Conservation (phyloP, 2,329 filamentous ascomycete genomes). For the Cladosporium cucumerinum region DNA sequence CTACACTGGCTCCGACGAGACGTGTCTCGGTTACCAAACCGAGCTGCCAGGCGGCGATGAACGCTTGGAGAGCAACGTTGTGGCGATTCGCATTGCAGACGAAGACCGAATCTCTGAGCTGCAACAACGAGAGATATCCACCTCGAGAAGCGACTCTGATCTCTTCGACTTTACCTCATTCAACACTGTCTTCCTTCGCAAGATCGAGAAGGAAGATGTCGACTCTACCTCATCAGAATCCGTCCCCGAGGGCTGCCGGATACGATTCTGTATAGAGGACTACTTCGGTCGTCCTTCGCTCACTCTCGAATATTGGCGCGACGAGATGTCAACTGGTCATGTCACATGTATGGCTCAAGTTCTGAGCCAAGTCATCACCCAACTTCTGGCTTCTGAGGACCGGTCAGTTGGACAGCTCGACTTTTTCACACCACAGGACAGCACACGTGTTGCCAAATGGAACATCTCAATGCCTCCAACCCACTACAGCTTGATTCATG, state of each 20-base stretch:
- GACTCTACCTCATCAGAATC: conserved; percentile 6
- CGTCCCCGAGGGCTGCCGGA: conserved; percentile 1
- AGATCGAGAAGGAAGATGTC: conserved; percentile 11
- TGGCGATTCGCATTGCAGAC: conserved; percentile 5
- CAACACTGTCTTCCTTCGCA: conserved; percentile 13
- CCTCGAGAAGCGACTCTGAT: background rate
- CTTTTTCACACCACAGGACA: conserved; percentile 15
- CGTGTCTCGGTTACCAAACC: conserved; percentile 1
- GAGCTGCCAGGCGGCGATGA: background rate
- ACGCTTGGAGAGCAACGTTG: background rate
- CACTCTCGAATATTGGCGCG: conserved; percentile 10
- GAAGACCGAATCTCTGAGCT: conserved; percentile 1
- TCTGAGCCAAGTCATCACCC: conserved; percentile 4
- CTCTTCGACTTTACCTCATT: conserved; percentile 7
- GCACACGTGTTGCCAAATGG: conserved; percentile 12
- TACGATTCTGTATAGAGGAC: conserved; percentile 11
- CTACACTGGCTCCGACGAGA: conserved; percentile 9
- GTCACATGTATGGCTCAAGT: conserved; percentile 15
- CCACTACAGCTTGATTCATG: conserved; percentile 2
- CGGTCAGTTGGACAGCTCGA: conserved; percentile 9
- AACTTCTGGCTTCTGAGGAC: conserved; percentile 3
- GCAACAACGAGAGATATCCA: conserved; percentile 5
- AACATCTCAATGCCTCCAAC: conserved; percentile 12
- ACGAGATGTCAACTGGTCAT: conserved; percentile 11
- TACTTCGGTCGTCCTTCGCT: conserved; percentile 12